Evolutionary conservation across 1,284 basidiomycete species (phyloP).

Genomic region (Thelephora terrestris): DNA sequence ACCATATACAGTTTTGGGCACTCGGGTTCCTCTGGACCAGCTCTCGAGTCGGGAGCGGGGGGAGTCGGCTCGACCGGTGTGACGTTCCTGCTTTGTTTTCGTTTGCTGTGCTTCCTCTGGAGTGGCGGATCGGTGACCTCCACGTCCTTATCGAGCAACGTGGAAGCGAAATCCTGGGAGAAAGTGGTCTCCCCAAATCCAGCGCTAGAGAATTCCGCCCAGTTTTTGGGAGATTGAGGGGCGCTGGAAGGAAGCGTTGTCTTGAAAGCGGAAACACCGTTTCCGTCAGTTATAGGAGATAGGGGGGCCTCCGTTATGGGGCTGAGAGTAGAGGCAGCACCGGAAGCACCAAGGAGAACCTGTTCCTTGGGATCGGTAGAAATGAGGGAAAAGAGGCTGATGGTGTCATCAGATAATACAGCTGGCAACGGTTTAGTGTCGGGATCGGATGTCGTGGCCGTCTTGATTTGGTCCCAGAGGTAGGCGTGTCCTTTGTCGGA

Average conservation of each 20-base stretch:
- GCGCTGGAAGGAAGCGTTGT: slow-evolving; percentile 12
- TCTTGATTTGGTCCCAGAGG: slow-evolving; percentile 48
- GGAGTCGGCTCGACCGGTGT: slow-evolving; percentile 18
- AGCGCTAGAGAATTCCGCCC: slow-evolving; percentile 42
- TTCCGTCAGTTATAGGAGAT: slow-evolving; percentile 10
- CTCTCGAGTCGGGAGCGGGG: slow-evolving; percentile 6
- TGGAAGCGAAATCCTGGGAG: slow-evolving; percentile 40
- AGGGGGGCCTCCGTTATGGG: slow-evolving; percentile 10
- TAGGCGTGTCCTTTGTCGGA: slow-evolving; percentile 26
- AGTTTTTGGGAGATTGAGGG: slow-evolving; percentile 23
- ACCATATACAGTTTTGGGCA: slow-evolving; percentile 24
- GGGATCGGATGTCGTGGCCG: slow-evolving; percentile 20
- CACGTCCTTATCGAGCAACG: slow-evolving; percentile 47
- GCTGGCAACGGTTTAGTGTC: slow-evolving; percentile 16
- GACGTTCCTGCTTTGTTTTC: slow-evolving; percentile 10
- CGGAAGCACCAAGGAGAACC: slow-evolving; percentile 9
- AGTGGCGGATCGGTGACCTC: slow-evolving; percentile 43
- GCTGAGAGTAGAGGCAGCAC: slow-evolving; percentile 10
- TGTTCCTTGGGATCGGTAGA: slow-evolving; percentile 19
- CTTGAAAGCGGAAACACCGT: slow-evolving; percentile 12
- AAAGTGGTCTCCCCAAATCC: slow-evolving; percentile 46
- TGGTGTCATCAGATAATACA: slow-evolving; percentile 58
- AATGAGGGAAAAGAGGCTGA: slow-evolving; percentile 43
- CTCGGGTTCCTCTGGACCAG: slow-evolving; percentile 3
- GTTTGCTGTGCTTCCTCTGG: slow-evolving; percentile 21